Conservation (phyloP, 2,329 filamentous ascomycete genomes). For the Colletotrichum cordylinicola region DNA sequence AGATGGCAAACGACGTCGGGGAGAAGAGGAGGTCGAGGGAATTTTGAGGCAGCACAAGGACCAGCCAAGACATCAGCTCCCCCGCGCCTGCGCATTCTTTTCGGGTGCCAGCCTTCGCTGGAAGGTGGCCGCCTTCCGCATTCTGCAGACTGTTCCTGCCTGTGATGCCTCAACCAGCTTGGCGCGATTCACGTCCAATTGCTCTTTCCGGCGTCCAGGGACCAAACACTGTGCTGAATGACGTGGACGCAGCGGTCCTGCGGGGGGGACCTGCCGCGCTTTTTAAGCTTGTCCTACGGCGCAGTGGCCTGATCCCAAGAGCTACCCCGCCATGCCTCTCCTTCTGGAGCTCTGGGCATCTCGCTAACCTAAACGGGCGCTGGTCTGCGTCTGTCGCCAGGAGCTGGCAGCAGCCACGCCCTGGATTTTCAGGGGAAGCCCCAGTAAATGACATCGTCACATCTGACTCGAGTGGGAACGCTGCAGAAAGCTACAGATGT, state of each 20-base stretch:
- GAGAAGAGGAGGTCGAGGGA: background rate
- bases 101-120: background rate
- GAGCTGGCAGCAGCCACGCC: background rate
- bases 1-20: background rate
- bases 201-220: background rate
- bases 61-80: background rate
- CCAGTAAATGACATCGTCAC: background rate
- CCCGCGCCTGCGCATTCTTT: background rate
- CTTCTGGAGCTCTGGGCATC: conserved; percentile 3
- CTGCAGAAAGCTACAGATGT: background rate
- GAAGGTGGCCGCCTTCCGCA: background rate
- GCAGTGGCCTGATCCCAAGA: background rate
- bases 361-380: background rate
- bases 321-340: conserved; percentile 15
- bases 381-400: accelerated
- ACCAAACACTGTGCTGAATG: background rate
- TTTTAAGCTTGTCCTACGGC: conserved; percentile 1
- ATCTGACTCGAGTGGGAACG: background rate
- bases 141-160: background rate
- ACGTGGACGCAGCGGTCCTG: background rate
- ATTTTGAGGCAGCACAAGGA: background rate
- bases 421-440: background rate
- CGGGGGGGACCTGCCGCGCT: background rate
- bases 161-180: background rate
- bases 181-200: background rate